Base-by-base conservation (phyloP, 352 stramenopile genomes). In the Globisporangium megalacanthum region DNA sequence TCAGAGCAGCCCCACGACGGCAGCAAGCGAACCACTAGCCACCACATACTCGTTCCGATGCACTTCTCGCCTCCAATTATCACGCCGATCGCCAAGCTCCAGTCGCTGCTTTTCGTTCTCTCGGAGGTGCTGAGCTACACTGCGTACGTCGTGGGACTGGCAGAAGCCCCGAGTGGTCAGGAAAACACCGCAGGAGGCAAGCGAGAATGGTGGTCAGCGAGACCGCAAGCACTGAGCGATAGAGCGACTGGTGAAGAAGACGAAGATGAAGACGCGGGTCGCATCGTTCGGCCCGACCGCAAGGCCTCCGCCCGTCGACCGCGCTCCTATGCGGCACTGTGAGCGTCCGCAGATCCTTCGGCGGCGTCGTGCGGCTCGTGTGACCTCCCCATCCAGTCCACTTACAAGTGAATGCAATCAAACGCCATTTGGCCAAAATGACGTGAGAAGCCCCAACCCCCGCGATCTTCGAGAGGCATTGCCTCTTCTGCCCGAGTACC, bases 51-150 rank as follows among this genome's bases (percentile, higher is more conserved):
- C 42, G 3, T 20, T 48, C 42, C 31, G 31, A 62, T 54, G 49
- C 49, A 53, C 56, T 57, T 62, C 56, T 49, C 25, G 3, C 31
- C 49, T 13, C 33, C 49, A 14, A 31, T 61, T 39, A 14, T 39
- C 20, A 56, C 39, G 20, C 56, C 56, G 2, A 36, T 61, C 29
- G 25, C 29, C 29, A 41, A 39, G 48, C 13, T 53, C 15, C 31
- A 15, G 6, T 15, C 25, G 20, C 14, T 53, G 17, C 22, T 53
- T 4, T 1, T 14, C 6, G 48, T 9, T 6, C 7, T 53, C 31
- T 0, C 31, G 48, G 11, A 25, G 20, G 25, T 17, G 36, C 36
- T 39, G 14, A 7, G 11, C 22, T 53, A 41, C 25, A 8, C 20
- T 17, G 25, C 17, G 25, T 15, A 25, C 10, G 29, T 15, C 14